phyloP scores from a whole-genome alignment of 179 eudicot species.

The Nepenthes alata region DNA sequence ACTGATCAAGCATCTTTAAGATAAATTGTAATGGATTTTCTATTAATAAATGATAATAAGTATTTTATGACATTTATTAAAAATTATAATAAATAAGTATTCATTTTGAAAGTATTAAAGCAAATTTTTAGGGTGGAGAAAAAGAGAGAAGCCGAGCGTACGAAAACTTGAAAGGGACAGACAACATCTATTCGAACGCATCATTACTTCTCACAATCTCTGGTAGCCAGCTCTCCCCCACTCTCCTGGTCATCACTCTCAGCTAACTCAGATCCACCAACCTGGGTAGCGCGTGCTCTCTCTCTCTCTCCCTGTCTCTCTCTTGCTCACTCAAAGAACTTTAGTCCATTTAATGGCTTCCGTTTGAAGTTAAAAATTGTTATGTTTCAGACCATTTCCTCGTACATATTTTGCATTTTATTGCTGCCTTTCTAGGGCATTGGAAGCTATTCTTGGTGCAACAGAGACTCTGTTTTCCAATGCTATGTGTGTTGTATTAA shows the following conservation, averaged over 20 bases:
- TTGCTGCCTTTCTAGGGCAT: neutral
- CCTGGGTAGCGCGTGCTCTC: neutral
- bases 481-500: neutral
- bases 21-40: too few relatives aligned
- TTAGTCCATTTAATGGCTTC: too few relatives aligned
- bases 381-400: neutral
- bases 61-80: too few relatives aligned
- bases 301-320: neutral
- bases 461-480: neutral
- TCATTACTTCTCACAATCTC: neutral
- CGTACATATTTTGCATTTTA: neutral
- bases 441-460: neutral
- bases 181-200: too few relatives aligned
- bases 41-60: too few relatives aligned
- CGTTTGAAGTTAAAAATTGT: neutral
- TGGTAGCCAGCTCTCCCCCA: neutral
- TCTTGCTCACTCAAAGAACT: too few relatives aligned
- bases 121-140: too few relatives aligned
- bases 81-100: too few relatives aligned
- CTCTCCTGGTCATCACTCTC: neutral
- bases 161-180: too few relatives aligned
- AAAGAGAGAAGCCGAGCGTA: too few relatives aligned
- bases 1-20: too few relatives aligned
- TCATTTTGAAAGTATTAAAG: too few relatives aligned
- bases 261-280: neutral